These are phyloP conservation scores for Fusarium fujikuroi DNA, from an alignment of 2,329 filamentous ascomycete species.

Conservation along the genomic window DNA sequence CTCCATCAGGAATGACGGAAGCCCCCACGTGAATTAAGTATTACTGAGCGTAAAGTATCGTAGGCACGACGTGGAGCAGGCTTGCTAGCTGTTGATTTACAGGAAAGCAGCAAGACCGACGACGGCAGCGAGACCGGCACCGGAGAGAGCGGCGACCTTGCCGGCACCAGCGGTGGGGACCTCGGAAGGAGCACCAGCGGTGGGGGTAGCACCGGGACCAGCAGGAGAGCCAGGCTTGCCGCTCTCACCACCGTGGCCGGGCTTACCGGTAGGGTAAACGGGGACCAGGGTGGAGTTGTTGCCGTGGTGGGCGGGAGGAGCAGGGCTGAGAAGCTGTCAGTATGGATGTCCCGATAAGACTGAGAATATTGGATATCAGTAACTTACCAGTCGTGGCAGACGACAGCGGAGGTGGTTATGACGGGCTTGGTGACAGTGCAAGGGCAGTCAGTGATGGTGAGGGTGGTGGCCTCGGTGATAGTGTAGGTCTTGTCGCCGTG, in stretches of 20 bases:
- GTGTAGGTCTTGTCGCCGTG: slow-evolving; percentile 75
- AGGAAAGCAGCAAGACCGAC: slow-evolving; percentile 69
- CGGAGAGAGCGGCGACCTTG: slow-evolving; percentile 66
- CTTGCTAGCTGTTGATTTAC: slow-evolving; percentile 59
- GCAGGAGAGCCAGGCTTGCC: slow-evolving; percentile 6
- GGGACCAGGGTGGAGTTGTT: slow-evolving; percentile 51
- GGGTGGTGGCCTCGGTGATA: slow-evolving; percentile 73
- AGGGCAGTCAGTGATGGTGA: slow-evolving; percentile 78
- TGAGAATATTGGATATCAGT: background rate
- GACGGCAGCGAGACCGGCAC: slow-evolving; percentile 68
- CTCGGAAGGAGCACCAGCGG: slow-evolving; percentile 47
- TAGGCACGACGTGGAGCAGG: slow-evolving; percentile 53
- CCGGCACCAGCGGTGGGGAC: slow-evolving; percentile 65
- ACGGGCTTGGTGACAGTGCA: slow-evolving; percentile 74
- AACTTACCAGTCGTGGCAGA: slow-evolving; percentile 65
- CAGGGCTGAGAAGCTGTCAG: slow-evolving; percentile 38
- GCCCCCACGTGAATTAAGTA: slow-evolving; percentile 52
- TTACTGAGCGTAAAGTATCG: slow-evolving; percentile 56
- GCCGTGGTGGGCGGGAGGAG: slow-evolving; percentile 44
- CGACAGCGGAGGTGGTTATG: slow-evolving; percentile 61
- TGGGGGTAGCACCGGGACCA: slow-evolving; percentile 44
- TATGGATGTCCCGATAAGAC: slow-evolving; percentile 2
- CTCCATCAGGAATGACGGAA: slow-evolving; percentile 51
- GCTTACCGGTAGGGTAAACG: slow-evolving; percentile 32
- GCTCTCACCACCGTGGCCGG: slow-evolving; percentile 21